Base-by-base conservation (phyloP, 2,329 filamentous ascomycete genomes). In the Madurella fahalii region DNA sequence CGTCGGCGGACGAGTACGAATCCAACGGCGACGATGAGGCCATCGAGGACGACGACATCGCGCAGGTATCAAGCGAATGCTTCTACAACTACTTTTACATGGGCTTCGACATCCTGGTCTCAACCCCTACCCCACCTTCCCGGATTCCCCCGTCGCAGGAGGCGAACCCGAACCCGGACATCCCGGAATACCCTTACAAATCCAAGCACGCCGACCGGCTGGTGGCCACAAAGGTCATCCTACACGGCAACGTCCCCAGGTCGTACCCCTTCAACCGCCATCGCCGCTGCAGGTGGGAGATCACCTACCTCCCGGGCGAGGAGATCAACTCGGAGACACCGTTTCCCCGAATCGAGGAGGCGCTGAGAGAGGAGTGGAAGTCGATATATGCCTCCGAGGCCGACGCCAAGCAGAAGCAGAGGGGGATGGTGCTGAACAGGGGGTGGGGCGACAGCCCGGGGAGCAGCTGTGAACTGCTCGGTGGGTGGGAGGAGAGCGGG, bases 51-150 rank as follows among this genome's bases (percentile, higher is more conserved):
- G 80, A 82, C 31, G 67, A 74, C 3, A 73, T 75, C 1, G 74
- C 76, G 60, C 74, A 77, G 68, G 62, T 84, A 3, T 82, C 84
- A 1, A 81, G 84, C 4, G 90, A 95, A 67, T 91, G 86, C 61
- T 99, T 97, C 69, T 96, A 94, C 72, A 97, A 97, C 69, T 99
- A 99, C 69, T 99, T 96, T 68, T 87, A 93, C 61, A 86, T 96
- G 58, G 94, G 94, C 1, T 95, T 99, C 66, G 94, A 99, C 69
- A 82, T 96, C 9, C 79, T 97, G 5, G 82, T 99, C n/a, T 95
- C 93, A 0, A 84, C 85, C 31, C 87, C 89, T 0, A 83, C 82
- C 0, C 68, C 78, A 5, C 77, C 86, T 4, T 89, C 87, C 0
- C 81, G 81, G 18, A 75, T 76, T 7, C 85, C 87, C 0, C 87